Base-by-base conservation (phyloP, 208 protist species). In the Acanthamoeba triangularis region DNA sequence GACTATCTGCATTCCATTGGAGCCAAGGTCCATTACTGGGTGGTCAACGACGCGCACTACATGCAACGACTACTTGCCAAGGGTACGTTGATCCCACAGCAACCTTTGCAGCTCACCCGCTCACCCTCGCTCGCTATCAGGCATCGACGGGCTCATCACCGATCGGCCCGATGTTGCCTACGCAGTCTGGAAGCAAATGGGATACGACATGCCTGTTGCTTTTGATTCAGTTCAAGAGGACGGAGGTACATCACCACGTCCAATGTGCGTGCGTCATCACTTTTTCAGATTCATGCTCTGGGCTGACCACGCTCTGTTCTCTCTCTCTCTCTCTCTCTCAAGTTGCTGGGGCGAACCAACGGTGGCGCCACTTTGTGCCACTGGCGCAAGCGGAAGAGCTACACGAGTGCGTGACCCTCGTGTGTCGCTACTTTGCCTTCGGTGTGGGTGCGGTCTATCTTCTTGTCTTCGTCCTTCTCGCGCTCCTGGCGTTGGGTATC, bases 401-500 rank as follows among this genome's bases (percentile, higher is more conserved):
- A 0, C 74, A 82, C 37, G 74, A 82, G 74, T 82, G 74, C 41
- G 74, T 82, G 18, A 82, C 74, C 11, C 37, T 82, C 16, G 74
- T 82, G 74, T 82, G 74, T 37, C 74, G 18, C 74, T 82, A 41
- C 74, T 82, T 82, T 52, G 74, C 74, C 41, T 82, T 82, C 49
- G 74, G 74, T 13, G 6, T 82, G 18, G 74, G 74, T 23, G 74
- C 74, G 3, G 37, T 82, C 74, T 41, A 54, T 37, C 10, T 25
- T 23, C 74, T 82, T 35, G 20, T 82, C 37, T 41, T 49, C 74
- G 23, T 82, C 74, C 0, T 82, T 6, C 20, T 52, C 37, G 25
- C 37, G 35, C 14, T 82, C 23, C 2, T 82, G 35, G 41, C 25
- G 8, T 35, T 82, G 41, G 74, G 1, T 0, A 14, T 52, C 16